phyloP scores from a whole-genome alignment of 176 grass and related monocot genomes.

The Eleusine indica region DNA sequence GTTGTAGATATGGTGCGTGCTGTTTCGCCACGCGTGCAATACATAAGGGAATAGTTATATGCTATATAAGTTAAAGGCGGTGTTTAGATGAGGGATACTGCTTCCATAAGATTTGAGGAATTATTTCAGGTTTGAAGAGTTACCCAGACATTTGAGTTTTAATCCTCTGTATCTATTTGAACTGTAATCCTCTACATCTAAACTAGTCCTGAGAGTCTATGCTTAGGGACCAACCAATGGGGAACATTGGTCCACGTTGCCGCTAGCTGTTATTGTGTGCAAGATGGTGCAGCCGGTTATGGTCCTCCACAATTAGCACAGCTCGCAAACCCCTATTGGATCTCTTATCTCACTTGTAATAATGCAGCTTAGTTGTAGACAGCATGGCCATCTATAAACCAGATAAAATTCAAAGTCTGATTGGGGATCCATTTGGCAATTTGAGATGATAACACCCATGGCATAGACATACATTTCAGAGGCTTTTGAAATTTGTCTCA shows the following conservation, averaged over 20 bases:
- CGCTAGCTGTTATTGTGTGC: neutral
- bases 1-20: neutral
- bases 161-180: neutral
- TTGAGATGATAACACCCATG: neutral
- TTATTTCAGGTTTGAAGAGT: neutral
- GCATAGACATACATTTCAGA: neutral
- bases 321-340: neutral
- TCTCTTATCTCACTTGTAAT: slow-evolving; percentile 12
- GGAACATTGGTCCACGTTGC: slow-evolving; percentile 34
- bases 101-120: neutral
- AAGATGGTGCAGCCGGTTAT: slow-evolving; percentile 14
- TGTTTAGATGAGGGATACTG: neutral
- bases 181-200: neutral
- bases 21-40: neutral
- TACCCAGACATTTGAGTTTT: neutral
- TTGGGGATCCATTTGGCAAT: slow-evolving; percentile 34
- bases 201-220: neutral
- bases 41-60: neutral
- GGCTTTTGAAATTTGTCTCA: neutral
- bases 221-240: neutral
- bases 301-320: slow-evolving; percentile 38
- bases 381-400: slow-evolving; percentile 16
- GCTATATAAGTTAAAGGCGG: neutral
- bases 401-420: neutral
- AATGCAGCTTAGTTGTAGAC: slow-evolving; percentile 52